Conservation (phyloP, 306 rosid genomes). For the Cicer pinnatifidum region DNA sequence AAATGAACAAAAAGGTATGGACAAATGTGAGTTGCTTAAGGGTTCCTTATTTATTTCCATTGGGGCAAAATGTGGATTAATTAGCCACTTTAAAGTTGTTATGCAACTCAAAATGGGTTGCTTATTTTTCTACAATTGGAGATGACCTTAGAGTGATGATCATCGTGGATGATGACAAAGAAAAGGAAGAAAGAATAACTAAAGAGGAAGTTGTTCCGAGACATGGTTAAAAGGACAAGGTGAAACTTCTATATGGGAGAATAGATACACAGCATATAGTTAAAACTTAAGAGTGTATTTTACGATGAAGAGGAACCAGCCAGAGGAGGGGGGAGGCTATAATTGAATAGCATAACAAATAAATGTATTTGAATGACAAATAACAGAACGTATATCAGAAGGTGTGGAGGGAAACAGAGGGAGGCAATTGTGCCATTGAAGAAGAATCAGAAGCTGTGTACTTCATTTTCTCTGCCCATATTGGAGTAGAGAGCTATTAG, state of each 20-base stretch:
- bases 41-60: too few species aligned
- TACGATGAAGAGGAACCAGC: not conserved
- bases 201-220: not conserved
- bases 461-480: not conserved
- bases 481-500: not conserved
- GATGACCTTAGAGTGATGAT: not conserved
- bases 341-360: not conserved
- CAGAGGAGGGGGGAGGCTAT: not conserved
- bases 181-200: not conserved
- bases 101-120: too few species aligned
- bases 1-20: too few species aligned
- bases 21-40: too few species aligned
- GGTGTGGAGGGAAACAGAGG: not conserved
- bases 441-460: not conserved
- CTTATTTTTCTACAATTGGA: too few species aligned
- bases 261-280: not conserved
- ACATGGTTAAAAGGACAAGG: not conserved
- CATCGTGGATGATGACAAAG: not conserved
- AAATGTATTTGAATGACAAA: slow-evolving; percentile 14
- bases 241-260: not conserved
- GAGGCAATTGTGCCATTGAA: not conserved
- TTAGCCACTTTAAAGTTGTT: too few species aligned
- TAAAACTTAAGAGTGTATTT: not conserved
- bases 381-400: not conserved
- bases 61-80: too few species aligned